Evolutionary conservation across 805 yeast genomes (phyloP).

Genomic region (Zygoascus biomembranicola): DNA sequence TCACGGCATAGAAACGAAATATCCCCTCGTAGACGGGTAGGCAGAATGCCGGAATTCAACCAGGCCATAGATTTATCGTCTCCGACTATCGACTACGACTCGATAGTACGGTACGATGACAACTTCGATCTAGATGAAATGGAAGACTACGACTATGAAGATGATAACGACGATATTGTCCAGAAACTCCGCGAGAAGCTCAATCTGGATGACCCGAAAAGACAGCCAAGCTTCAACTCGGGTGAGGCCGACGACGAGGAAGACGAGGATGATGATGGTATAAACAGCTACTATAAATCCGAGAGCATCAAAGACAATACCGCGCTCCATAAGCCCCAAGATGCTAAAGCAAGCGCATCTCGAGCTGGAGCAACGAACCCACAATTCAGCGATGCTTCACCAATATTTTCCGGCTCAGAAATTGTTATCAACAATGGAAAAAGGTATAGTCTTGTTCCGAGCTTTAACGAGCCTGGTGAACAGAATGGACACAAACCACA

Average conservation of each 20-base stretch:
- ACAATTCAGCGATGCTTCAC: too few relatives aligned
- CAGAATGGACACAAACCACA: not conserved
- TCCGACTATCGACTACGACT: not conserved
- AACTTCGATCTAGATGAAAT: not conserved
- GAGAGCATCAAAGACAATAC: not conserved
- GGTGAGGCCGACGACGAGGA: constrained; percentile 3
- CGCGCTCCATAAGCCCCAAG: not conserved
- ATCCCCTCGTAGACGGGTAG: not conserved
- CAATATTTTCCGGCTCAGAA: not conserved
- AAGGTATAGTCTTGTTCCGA: not conserved
- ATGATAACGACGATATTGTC: not conserved
- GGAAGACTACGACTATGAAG: not conserved
- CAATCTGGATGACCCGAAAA: not conserved
- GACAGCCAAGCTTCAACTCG: not conserved
- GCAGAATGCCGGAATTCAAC: not conserved
- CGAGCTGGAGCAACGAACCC: not conserved
- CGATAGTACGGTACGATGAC: not conserved
- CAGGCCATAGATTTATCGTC: not conserved
- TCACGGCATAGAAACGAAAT: not conserved
- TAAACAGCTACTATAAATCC: constrained; percentile 1
- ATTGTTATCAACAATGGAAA: not conserved
- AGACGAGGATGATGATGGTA: constrained; percentile 4
- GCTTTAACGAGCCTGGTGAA: not conserved
- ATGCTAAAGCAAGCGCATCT: not conserved
- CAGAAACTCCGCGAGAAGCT: not conserved